phyloP scores from a whole-genome alignment of 2,329 filamentous ascomycete genomes.

The Helotiales sp. region DNA sequence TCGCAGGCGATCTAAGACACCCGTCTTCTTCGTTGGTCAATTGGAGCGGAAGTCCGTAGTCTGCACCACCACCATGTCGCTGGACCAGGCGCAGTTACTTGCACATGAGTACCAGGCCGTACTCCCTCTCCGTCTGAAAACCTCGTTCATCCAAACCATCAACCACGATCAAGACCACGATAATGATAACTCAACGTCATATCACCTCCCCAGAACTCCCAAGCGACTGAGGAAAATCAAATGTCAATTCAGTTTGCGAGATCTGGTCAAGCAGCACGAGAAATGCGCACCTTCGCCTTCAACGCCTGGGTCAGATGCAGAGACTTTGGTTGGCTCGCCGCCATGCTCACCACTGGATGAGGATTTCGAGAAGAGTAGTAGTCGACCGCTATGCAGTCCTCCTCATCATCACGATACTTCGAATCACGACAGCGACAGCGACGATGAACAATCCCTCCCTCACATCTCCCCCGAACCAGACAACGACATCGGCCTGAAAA shows the following conservation, averaged over 20 bases:
- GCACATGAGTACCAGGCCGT: conserved; percentile 35
- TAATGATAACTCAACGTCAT: not conserved
- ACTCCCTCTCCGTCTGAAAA: conserved; percentile 25
- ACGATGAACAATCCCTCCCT: not conserved
- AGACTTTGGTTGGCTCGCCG: conserved; percentile 33
- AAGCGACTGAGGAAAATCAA: conserved; percentile 39
- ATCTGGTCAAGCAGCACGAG: conserved; percentile 33
- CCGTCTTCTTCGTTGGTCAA: conserved; percentile 39
- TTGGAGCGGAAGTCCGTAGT: conserved; percentile 30
- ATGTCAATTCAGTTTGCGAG: conserved; percentile 39
- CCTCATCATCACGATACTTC: not conserved
- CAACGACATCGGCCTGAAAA: conserved; percentile 37
- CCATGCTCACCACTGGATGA: conserved; percentile 19
- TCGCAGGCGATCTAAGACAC: conserved; percentile 36
- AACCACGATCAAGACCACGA: not conserved
- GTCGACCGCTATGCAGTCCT: not conserved
- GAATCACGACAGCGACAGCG: not conserved
- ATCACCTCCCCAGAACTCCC: not conserved
- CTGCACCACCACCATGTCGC: too few species aligned
- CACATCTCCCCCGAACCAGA: conserved; percentile 12
- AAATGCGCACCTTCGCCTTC: conserved; percentile 8
- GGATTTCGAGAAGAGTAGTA: conserved; percentile 1
- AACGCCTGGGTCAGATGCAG: conserved; percentile 22
- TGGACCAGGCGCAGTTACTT: conserved; percentile 31
- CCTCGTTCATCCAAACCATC: conserved; percentile 12